Evolutionary conservation across 1,284 basidiomycete genomes (phyloP), one percentile per base, ranked within the genome.

Genomic region (Hemileia vastatrix): DNA sequence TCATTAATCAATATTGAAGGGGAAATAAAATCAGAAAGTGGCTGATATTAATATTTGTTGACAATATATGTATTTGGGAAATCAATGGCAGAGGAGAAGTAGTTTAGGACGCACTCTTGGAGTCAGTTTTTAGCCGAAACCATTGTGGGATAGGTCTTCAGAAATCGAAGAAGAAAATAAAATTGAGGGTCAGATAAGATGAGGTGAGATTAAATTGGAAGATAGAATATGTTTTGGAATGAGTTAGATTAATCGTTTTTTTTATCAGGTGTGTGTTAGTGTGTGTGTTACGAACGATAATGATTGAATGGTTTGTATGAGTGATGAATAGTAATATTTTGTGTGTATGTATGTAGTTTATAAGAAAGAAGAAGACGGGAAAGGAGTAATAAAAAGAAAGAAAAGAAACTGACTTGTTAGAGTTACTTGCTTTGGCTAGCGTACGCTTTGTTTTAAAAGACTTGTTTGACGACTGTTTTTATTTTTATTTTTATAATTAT

Each of bases 51-150:
- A 45, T 32, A 23, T 44, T 27, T 45, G 5, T 19, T 27, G 18
- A n/a, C 33, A 49, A 24, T 19, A n/a, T n/a, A 5, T 9, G 24
- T 57, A 13, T 24, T 27, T 36, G 32, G 27, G 18, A 13, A 47
- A 9, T 27, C 13, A 31, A 33, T 24, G 43, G n/a, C n/a, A n/a
- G n/a, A n/a, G n/a, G n/a, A n/a, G n/a, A n/a, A n/a, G n/a, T n/a
- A n/a, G 52, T n/a, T 1, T 19, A 21, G n/a, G 18, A 73, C 85
- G 77, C 77, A 91, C 88, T 93, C 81, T 91, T 93, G 68, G 84
- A 88, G 79, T 91, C 93, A 72, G 90, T 87, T 84, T 95, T 96
- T 70, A 96, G 82, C 73, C 92, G 90, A 85, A 93, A 96, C 93
- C 92, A 97, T 77, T 94, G 90, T 68, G 92, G 93, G 68, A 97